Percentiles rank a stretch among this genome's conserved stretches.
Evolutionary conservation across 495 filamentous ascomycete species (phyloP).

Genomic region (Choiromyces venosus): DNA sequence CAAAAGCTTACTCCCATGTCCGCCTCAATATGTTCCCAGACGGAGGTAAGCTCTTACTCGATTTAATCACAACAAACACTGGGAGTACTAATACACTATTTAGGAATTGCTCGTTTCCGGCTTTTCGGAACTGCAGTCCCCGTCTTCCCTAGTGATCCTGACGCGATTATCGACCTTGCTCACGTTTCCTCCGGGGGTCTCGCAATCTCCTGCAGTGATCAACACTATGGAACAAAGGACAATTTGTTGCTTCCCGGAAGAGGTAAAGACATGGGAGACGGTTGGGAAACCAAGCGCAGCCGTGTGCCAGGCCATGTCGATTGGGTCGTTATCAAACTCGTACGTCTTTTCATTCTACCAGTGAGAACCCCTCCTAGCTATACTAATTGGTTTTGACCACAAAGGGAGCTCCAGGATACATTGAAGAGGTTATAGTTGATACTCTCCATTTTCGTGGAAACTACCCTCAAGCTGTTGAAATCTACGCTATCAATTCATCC

Average conservation of each 20-base stretch:
- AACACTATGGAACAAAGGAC: conserved; percentile 75
- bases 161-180: conserved; percentile 71
- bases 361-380: background rate
- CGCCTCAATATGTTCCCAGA: conserved; percentile 87
- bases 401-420: conserved; percentile 60
- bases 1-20: conserved; percentile 75
- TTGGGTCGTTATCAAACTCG: conserved; percentile 73
- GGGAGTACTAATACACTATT: background rate
- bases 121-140: conserved; percentile 74
- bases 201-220: conserved; percentile 68
- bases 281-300: conserved; percentile 86
- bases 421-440: conserved; percentile 72
- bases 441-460: conserved; percentile 89
- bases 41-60: conserved; percentile 50
- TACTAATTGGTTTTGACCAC: background rate
- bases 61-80: background rate
- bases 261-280: conserved; percentile 88
- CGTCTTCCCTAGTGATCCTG: conserved; percentile 57
- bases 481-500: conserved; percentile 58
- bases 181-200: conserved; percentile 76
- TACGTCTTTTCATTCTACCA: background rate
- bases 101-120: conserved; percentile 74
- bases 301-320: conserved; percentile 72
- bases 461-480: conserved; percentile 70
- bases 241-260: conserved; percentile 81